phyloP scores from a whole-genome alignment of 208 protist species.

The Vickermania ingenoplastis region DNA sequence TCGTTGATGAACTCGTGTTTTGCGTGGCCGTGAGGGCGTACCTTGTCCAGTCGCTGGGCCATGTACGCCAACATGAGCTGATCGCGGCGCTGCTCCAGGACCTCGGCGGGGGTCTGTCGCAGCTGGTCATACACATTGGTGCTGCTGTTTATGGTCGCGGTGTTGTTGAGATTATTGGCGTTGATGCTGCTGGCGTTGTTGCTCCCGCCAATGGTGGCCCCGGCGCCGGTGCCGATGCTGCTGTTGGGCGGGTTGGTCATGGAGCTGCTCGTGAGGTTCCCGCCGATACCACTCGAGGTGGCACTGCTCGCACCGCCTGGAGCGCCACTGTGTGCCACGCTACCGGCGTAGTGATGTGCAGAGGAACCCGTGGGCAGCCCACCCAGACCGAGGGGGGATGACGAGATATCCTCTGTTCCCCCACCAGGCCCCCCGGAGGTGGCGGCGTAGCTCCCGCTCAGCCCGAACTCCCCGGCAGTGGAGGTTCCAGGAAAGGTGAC shows the following conservation, averaged over 20 bases:
- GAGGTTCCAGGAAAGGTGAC: no score
- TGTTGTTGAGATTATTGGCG: background rate
- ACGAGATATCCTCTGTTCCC: no score
- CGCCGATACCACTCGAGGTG: background rate
- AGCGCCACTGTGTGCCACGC: no score
- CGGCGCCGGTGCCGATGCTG: background rate
- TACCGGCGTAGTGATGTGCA: no score
- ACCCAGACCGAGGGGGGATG: no score
- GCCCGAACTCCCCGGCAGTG: no score
- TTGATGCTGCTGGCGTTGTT: background rate
- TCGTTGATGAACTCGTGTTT: conserved; percentile 7
- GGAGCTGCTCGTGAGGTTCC: background rate
- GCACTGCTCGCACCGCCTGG: no score
- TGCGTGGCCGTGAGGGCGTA: conserved; percentile 12
- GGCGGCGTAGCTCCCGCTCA: no score
- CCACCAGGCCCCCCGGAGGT: no score
- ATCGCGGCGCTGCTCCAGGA: conserved; percentile 34
- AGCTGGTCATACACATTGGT: conserved; percentile 1
- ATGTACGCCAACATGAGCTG: conserved; percentile 58
- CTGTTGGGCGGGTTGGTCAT: background rate
- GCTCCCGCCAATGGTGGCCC: background rate
- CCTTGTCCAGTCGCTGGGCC: conserved; percentile 26
- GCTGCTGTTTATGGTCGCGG: background rate
- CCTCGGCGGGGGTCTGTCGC: conserved; percentile 5
- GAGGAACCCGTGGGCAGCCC: no score